Conservation (phyloP, 208 protist species). For the Crithidia brevicula region DNA sequence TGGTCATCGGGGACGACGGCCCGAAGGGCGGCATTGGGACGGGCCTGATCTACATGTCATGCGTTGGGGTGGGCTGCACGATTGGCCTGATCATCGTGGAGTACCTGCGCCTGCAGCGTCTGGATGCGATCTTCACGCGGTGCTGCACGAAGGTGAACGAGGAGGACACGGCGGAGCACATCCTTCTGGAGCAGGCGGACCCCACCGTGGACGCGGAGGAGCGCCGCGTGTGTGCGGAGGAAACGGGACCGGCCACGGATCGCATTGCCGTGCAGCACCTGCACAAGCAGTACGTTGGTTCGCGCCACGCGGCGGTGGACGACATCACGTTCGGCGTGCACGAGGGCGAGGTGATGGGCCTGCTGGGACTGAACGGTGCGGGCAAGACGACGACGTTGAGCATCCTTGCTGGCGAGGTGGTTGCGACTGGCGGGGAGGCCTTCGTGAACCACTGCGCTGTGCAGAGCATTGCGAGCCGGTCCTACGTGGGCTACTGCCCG, state of each 20-base stretch:
- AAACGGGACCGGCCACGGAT: conserved; percentile 48
- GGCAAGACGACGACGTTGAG: conserved; percentile 92
- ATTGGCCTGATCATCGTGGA: conserved; percentile 65
- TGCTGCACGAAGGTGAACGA: conserved; percentile 25
- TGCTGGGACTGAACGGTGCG: conserved; percentile 93
- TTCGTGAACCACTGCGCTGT: conserved; percentile 70
- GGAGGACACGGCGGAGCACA: conserved; percentile 28
- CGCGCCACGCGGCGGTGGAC: conserved; percentile 43
- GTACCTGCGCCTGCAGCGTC: conserved; percentile 49
- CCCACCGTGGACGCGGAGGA: conserved; percentile 51
- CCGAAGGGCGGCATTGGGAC: conserved; percentile 69
- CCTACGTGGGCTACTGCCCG: conserved; percentile 94
- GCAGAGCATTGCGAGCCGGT: conserved; percentile 33
- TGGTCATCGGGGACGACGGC: conserved; percentile 28
- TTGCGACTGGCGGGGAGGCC: conserved; percentile 66
- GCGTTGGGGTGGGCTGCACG: conserved; percentile 52
- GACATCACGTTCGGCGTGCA: conserved; percentile 80
- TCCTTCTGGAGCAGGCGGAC: conserved; percentile 21
- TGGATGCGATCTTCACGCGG: conserved; percentile 19
- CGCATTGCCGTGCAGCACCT: conserved; percentile 74
- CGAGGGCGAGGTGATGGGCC: conserved; percentile 78
- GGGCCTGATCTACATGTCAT: conserved; percentile 77
- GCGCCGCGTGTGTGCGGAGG: conserved; percentile 41
- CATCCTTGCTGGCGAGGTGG: conserved; percentile 82
- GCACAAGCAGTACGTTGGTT: conserved; percentile 53